These are phyloP conservation scores for Populus hybrid DNA, from an alignment of 441 rosid species.

Conservation along the genomic window DNA sequence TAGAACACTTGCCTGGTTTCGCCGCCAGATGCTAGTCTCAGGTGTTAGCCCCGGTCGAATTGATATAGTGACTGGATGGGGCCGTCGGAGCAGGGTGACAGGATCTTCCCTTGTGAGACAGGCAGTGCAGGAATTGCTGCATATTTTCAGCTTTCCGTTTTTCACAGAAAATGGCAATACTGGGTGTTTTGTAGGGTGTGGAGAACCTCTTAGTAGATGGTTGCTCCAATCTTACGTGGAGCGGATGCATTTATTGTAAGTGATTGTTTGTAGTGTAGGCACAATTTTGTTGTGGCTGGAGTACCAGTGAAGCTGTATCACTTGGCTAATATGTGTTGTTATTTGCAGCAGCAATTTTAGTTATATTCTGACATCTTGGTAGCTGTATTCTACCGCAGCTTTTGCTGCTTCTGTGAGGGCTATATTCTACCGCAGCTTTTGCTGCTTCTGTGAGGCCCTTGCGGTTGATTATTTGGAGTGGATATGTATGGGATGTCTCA, in stretches of 20 bases:
- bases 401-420: neutral
- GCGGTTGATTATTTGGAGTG: neutral
- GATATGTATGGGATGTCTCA: neutral
- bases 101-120: constrained; percentile 81
- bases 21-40: constrained; percentile 56
- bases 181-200: constrained; percentile 86
- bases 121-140: constrained; percentile 72
- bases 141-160: constrained; percentile 77
- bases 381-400: neutral
- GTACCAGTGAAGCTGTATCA: neutral
- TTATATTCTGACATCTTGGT: constrained; percentile 12
- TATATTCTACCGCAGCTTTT: neutral
- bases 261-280: neutral
- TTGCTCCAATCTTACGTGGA: constrained; percentile 75
- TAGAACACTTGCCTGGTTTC: constrained; percentile 87
- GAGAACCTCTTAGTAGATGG: constrained; percentile 73
- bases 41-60: constrained; percentile 71
- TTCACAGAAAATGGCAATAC: constrained; percentile 75
- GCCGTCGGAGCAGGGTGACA: constrained; percentile 82
- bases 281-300: constrained; percentile 29
- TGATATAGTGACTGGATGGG: constrained; percentile 96
- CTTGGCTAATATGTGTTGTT: constrained; percentile 5
- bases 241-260: constrained; percentile 79
- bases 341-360: neutral
- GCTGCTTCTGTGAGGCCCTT: neutral